phyloP scores from a whole-genome alignment of 495 filamentous ascomycete genomes.

The Chlorociboria aeruginascens region DNA sequence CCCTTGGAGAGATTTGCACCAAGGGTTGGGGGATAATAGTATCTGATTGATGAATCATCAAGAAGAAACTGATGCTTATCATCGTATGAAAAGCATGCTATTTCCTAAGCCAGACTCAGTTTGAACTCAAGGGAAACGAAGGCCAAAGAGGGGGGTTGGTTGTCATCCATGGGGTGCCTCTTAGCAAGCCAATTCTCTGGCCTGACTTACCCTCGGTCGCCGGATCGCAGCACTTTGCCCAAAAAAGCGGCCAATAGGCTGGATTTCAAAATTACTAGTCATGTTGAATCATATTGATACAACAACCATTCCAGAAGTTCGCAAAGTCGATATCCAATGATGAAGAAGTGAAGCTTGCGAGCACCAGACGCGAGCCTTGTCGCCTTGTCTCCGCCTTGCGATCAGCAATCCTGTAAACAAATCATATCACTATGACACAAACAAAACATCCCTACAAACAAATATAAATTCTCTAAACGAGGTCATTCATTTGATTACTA shows the following conservation, averaged over 20 bases:
- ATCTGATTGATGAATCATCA: slow-evolving; percentile 66
- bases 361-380: slow-evolving; percentile 11
- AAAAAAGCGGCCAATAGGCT: slow-evolving; percentile 47
- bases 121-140: neutral
- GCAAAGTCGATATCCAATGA: neutral
- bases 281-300: slow-evolving; percentile 12
- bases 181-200: neutral
- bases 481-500: neutral
- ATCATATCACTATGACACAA: neutral
- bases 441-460: slow-evolving; percentile 10
- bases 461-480: neutral
- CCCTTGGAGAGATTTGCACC: slow-evolving; percentile 63
- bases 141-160: neutral
- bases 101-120: slow-evolving; percentile 43
- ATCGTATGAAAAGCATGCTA: slow-evolving; percentile 86
- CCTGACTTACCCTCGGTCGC: slow-evolving; percentile 47
- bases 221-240: slow-evolving; percentile 51
- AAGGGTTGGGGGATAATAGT: slow-evolving; percentile 74
- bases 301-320: neutral
- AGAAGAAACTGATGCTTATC: slow-evolving; percentile 61
- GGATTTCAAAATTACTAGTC: slow-evolving; percentile 42
- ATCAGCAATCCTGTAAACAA: neutral
- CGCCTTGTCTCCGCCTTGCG: slow-evolving; percentile 7
- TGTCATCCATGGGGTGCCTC: too few species aligned
- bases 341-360: neutral